phyloP scores from a whole-genome alignment of 345 rosid genomes.

The Streptanthus diversifolius region DNA sequence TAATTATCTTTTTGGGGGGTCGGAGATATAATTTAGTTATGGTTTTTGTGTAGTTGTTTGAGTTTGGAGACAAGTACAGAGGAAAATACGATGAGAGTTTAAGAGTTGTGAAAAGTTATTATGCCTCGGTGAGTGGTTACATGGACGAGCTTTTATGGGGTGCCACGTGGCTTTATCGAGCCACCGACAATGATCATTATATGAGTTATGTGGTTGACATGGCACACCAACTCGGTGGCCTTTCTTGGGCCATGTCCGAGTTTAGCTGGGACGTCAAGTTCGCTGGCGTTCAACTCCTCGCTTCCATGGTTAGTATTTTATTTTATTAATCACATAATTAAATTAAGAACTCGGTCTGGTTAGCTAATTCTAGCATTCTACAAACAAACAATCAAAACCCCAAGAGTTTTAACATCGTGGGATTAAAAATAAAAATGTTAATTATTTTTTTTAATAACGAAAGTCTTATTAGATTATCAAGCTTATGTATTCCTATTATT shows the following conservation, averaged over 20 bases:
- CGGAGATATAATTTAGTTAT: background rate
- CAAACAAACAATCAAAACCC: background rate
- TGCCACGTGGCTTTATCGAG: conserved; percentile 84
- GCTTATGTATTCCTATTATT: no score
- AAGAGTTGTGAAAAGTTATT: conserved; percentile 73
- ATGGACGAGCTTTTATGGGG: conserved; percentile 96
- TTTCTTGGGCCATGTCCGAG: conserved; percentile 86
- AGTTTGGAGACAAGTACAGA: conserved; percentile 73
- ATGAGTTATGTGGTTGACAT: conserved; percentile 54
- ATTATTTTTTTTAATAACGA: background rate
- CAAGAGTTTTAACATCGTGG: background rate
- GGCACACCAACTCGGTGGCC: conserved; percentile 66
- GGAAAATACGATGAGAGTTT: conserved; percentile 78
- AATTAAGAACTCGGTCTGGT: background rate
- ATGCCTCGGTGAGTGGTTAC: conserved; percentile 92
- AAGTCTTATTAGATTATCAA: background rate
- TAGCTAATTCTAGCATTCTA: background rate
- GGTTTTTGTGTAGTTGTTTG: conserved; percentile 59
- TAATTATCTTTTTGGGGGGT: background rate
- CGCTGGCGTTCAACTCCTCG: conserved; percentile 75
- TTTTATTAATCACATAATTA: background rate
- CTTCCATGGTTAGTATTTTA: conserved; percentile 60
- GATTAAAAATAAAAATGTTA: background rate
- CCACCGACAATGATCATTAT: conserved; percentile 73
- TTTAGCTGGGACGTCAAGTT: conserved; percentile 99